Percentiles rank a stretch among this genome's conserved stretches.
These are phyloP conservation scores for Pleurostoma richardsiae DNA, from an alignment of 2,329 filamentous ascomycete species.

Conservation along the genomic window DNA sequence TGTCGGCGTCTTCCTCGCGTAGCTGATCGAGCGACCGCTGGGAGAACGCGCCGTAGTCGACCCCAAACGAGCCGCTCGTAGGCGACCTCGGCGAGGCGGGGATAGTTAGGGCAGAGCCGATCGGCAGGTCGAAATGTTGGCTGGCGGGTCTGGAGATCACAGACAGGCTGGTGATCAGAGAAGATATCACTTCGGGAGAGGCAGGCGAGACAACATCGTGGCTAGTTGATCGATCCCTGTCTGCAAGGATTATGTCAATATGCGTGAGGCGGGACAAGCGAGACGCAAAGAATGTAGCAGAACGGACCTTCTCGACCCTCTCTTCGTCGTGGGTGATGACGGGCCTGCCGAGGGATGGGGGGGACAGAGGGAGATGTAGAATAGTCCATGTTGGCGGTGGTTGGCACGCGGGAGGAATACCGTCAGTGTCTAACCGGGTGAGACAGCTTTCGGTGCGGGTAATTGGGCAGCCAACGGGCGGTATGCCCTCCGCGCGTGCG, in stretches of 20 bases:
- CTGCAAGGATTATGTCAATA: not conserved
- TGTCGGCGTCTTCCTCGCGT: conserved; percentile 38
- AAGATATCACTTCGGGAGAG: conserved; percentile 66
- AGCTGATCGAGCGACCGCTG: conserved; percentile 44
- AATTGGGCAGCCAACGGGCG: not conserved
- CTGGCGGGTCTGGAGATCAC: conserved; percentile 64
- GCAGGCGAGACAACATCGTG: conserved; percentile 31
- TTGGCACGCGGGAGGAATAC: too few relatives aligned
- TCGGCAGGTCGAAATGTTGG: conserved; percentile 61
- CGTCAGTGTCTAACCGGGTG: too few relatives aligned
- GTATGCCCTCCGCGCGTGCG: not conserved
- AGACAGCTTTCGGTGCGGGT: too few relatives aligned
- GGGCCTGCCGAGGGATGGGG: conserved; percentile 21
- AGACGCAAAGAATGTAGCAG: conserved; percentile 14
- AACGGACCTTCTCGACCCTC: conserved; percentile 16
- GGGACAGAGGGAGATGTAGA: conserved; percentile 12
- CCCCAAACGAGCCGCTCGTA: conserved; percentile 54
- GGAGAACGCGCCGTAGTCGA: conserved; percentile 67
- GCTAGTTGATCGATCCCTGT: not conserved
- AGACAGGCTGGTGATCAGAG: conserved; percentile 64
- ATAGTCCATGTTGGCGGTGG: not conserved
- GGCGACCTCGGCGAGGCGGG: conserved; percentile 24
- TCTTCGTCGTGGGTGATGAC: conserved; percentile 23
- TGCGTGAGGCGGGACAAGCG: conserved; percentile 1
- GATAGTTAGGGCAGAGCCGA: conserved; percentile 10